Evolutionary conservation across 305 asterid genomes (phyloP), one percentile per base, ranked within the genome.

Genomic region (Euphrasia arctica): DNA sequence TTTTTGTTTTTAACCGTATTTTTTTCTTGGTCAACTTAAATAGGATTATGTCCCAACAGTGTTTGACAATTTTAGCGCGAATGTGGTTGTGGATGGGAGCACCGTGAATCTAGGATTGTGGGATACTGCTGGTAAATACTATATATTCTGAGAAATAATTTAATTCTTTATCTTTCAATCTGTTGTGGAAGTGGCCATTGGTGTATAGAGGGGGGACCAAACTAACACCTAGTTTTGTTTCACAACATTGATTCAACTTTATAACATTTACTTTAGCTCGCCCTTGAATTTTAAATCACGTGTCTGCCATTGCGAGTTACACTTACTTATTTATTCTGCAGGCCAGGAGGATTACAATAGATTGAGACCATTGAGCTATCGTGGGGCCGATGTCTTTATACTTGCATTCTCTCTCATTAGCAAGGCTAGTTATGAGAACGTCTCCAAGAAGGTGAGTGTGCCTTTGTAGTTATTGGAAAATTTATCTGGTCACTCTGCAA

Each of bases 1-100:
- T 39, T 51, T 15, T 31, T 48, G 43, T 2, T 45, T 72, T 28
- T 15, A 14, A 63, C 70, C 31, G n/a, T 62, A 42, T 13, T n/a
- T n/a, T 60, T 15, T 18, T 2, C 3, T n/a, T 10, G 8, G 54
- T 62, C 45, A 49, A 2, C 25, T 41, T 67, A 36, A 67, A 71
- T 42, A 84, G 88, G 91, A 84, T 73, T 84, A 84, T 57, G 91
- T 84, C 58, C 91, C 91, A 60, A 84, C 91, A 14, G 91, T 84
- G 12, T 84, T 84, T 62, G 91, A 84, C 78, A 84, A 84, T 72
- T 84, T 84, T 77, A 84, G 91, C 54, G 91, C 91, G 60, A 84
- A 84, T 57, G 88, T 82, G 42, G 86, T 80, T 67, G 91, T 84
- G 65, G 91, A 82, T 73, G 91, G 91, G 66, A 82, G 71, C 81